Base-by-base conservation (phyloP, 306 rosid genomes). In the Quercus agrifolia region DNA sequence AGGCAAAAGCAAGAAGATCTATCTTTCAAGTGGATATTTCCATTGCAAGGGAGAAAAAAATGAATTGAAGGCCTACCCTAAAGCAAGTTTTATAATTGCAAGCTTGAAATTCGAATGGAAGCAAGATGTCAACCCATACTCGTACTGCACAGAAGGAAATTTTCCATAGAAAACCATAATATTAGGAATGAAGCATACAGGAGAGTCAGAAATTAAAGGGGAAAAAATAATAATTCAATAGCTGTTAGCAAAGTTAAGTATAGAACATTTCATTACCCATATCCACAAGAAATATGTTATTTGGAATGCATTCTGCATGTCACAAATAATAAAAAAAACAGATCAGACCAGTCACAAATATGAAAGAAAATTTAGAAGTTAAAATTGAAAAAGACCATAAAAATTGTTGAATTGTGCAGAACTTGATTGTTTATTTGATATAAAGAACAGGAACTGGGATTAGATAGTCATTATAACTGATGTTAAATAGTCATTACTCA, bases 251-350 rank as follows among this genome's bases (percentile, higher is more conserved):
- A 83, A 18, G 63, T n/a, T 6, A 54, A 54, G 70, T 12, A 10
- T 62, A 56, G 75, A 81, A 61, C 27, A 71, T 62, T 57, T 62
- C 70, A 66, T 55, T 94, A 94, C 99, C 99, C 96, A 90, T 88
- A 88, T 90, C 96, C 93, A 87, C 59, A 92, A 84, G 83, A 87
- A 85, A 77, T 86, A 90, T 78, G 94, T 94, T 74, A 90, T 84
- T 80, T 92, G 99, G 85, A 94, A 94, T 19, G 95, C 91, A 84
- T 83, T 92, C 99, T 94, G 99, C 91, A 85, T n/a, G 52, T 4
- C 80, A 67, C 78, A 81, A 75, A 85, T 68, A 64, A 41, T 6
- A 6, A 6, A 41, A 21, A 38, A 41, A 41, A 41, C 27, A 49
- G 13, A 55, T 74, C 61, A 74, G 77, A 74, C 80, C 30, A 80